Evolutionary conservation across 2,329 filamentous ascomycete genomes (phyloP).

Genomic region (Botrytis porri): DNA sequence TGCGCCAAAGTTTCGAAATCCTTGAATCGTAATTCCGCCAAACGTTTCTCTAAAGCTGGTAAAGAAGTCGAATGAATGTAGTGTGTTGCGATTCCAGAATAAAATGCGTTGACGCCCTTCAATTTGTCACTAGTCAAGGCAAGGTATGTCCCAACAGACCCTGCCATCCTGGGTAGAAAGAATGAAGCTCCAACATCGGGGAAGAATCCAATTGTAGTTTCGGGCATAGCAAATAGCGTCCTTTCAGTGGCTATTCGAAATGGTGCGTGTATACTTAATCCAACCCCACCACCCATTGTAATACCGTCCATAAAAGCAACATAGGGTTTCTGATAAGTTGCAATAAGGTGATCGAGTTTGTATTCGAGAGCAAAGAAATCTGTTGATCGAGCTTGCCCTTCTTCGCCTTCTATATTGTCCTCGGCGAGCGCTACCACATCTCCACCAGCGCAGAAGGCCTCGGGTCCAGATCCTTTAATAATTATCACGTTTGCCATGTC

Average conservation of each 20-base stretch:
- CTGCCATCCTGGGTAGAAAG: constrained; percentile 88
- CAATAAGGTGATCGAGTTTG: constrained; percentile 90
- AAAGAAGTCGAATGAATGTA: constrained; percentile 91
- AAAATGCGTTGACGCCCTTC: constrained; percentile 80
- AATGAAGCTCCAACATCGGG: constrained; percentile 96
- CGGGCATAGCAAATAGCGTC: constrained; percentile 96
- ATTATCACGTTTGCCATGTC: constrained; percentile 90
- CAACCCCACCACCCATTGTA: constrained; percentile 97
- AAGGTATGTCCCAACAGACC: constrained; percentile 84
- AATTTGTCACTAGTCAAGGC: constrained; percentile 85
- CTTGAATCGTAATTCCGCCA: constrained; percentile 84
- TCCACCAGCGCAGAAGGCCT: constrained; percentile 88
- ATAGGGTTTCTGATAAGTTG: constrained; percentile 89
- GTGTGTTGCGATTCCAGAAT: constrained; percentile 89
- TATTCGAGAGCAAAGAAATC: constrained; percentile 96
- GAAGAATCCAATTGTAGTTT: constrained; percentile 98
- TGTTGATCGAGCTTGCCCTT: constrained; percentile 71
- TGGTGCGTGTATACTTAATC: constrained; percentile 89
- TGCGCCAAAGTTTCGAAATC: constrained; percentile 65
- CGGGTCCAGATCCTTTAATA: constrained; percentile 82
- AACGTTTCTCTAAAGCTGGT: constrained; percentile 74
- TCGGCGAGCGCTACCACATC: constrained; percentile 79
- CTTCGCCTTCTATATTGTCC: constrained; percentile 63
- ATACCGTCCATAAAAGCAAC: constrained; percentile 96
- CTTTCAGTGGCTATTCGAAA: constrained; percentile 95